Conservation (phyloP, 164 flowering plant genomes). For the Berberis thunbergii region DNA sequence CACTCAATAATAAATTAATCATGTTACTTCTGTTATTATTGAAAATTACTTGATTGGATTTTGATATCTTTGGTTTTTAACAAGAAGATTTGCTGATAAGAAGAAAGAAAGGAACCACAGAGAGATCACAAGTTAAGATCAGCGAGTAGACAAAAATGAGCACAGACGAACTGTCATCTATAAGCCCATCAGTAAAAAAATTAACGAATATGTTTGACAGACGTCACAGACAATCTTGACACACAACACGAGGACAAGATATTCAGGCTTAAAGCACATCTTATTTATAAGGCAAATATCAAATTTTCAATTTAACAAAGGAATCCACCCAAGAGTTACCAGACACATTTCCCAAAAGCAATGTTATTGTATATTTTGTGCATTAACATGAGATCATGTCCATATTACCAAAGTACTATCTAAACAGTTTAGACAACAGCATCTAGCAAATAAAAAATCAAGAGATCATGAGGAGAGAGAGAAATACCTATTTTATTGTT, state of each 20-base stretch:
- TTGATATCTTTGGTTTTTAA: no score
- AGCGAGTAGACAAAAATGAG: background rate
- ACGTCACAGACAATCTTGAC: background rate
- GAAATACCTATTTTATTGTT: constrained; percentile 67
- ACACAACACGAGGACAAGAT: no score
- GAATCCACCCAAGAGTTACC: background rate
- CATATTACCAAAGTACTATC: background rate
- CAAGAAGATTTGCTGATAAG: no score
- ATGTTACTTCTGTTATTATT: no score
- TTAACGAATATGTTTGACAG: background rate
- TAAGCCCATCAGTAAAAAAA: background rate
- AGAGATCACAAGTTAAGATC: no score
- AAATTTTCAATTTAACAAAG: background rate
- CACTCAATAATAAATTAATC: no score
- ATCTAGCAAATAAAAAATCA: background rate
- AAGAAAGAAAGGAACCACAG: no score
- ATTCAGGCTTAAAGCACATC: no score
- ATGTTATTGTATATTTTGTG: background rate
- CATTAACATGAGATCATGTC: background rate
- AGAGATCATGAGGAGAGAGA: background rate
- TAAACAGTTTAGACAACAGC: background rate
- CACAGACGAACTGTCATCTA: background rate
- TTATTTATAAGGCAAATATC: background rate
- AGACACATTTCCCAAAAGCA: background rate
- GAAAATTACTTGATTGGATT: no score